phyloP scores from a whole-genome alignment of 2,329 filamentous ascomycete species.

The Gremmenia infestans region DNA sequence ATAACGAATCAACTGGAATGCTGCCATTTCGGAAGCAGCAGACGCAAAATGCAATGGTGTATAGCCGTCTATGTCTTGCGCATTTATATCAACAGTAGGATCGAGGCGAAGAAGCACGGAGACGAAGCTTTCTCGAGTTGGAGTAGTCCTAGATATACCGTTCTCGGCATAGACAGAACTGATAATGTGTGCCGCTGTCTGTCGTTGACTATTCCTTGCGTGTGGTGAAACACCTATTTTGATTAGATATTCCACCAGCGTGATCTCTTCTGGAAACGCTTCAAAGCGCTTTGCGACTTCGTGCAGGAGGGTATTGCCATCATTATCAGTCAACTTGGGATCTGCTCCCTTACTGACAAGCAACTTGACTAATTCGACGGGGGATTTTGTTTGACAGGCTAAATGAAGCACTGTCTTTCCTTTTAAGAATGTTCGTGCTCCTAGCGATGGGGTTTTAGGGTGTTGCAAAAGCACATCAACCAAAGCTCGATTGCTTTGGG shows the following conservation, averaged over 20 bases:
- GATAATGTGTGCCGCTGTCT: background rate
- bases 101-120: background rate
- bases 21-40: conserved; percentile 1
- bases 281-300: background rate
- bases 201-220: background rate
- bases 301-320: conserved; percentile 11
- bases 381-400: background rate
- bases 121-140: conserved; percentile 4
- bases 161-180: background rate
- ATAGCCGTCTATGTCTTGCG: conserved; percentile 18
- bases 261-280: background rate
- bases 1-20: background rate
- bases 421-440: background rate
- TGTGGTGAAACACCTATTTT: conserved; percentile 2
- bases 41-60: conserved; percentile 9
- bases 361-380: background rate
- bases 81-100: conserved; percentile 10
- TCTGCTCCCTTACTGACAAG: conserved; percentile 8
- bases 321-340: conserved; percentile 6
- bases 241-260: conserved; percentile 4
- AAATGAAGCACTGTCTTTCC: conserved; percentile 8
- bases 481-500: background rate
- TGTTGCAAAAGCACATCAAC: background rate
- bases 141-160: conserved; percentile 9
- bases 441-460: background rate